Base-by-base conservation (phyloP, 148 eudicot genomes). In the Spergularia bocconei region DNA sequence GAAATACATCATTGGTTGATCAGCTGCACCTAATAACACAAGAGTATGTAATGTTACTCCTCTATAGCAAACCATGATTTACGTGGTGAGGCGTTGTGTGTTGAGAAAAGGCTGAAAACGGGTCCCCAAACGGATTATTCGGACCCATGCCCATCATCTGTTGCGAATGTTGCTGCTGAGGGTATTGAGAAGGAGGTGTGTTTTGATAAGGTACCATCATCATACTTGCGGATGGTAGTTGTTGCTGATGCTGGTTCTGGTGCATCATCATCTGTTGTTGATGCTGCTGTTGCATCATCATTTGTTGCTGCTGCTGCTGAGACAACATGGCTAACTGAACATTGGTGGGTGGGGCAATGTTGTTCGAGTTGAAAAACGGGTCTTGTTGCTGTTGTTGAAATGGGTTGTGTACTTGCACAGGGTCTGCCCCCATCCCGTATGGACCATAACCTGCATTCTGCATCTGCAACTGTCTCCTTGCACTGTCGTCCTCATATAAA, bases 101-200 rank as follows among this genome's bases (percentile, higher is more conserved):
- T 67, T 81, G 91, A 7, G 88, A 83, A 64, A 81, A 73, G 67
- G 60, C 76, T 10, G 76, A 55, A 65, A 90, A 91, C 0, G 90
- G 91, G 64, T 94, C 97, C n/a, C 96, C 97, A 60, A 91, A 94
- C 0, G 98, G 95, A 75, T 94, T 94, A 52, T 77, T 13, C 29
- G 81, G 61, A 53, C 52, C 77, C 65, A 67, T 67, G 77, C 77
- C 83, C 70, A 67, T 77, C 19, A 67, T 77, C 19, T 67, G 60
- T 72, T 78, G 81, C 14, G 29, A 13, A 25, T 58, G 78, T 77
- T 72, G 78, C 59, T 85, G 88, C 50, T 83, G 85, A 3, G 82
- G 75, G 69, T 88, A 87, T 73, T 82, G 92, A 54, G 84, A 60
- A 23, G 86, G 87, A 48, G 86, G 63, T 68, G 81, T 59, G 71